These are phyloP conservation scores for Trichophyton benhamiae DNA, from an alignment of 2,329 filamentous ascomycete genomes.

Conservation along the genomic window DNA sequence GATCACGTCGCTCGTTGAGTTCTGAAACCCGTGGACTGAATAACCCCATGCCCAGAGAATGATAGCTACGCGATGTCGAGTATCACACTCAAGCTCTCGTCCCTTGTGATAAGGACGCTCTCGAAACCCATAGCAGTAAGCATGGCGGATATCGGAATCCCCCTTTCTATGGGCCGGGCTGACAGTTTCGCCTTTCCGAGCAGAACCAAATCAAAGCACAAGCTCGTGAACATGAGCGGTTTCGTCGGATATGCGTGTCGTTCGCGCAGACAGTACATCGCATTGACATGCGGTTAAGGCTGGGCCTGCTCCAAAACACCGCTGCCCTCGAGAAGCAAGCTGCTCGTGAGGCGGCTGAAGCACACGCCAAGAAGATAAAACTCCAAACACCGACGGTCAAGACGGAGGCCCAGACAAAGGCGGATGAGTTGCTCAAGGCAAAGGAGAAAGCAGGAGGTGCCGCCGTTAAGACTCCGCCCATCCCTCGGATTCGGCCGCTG, in stretches of 20 bases:
- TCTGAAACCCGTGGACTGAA: background rate
- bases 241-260: conserved; percentile 48
- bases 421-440: conserved; percentile 40
- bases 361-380: conserved; percentile 43
- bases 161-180: background rate
- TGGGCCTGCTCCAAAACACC: conserved; percentile 52
- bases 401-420: conserved; percentile 47
- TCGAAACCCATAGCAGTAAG: conserved; percentile 57
- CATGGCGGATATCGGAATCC: conserved; percentile 7
- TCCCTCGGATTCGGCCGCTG: conserved; percentile 49
- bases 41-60: background rate
- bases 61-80: conserved; percentile 39
- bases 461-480: conserved; percentile 36
- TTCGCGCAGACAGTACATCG: conserved; percentile 54
- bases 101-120: conserved; percentile 51
- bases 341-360: conserved; percentile 41
- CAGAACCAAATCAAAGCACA: conserved; percentile 57
- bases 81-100: conserved; percentile 53
- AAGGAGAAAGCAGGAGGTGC: conserved; percentile 36
- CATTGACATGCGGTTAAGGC: conserved; percentile 55
- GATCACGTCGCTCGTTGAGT: background rate
- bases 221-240: conserved; percentile 56
- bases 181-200: background rate
- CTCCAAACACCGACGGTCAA: conserved; percentile 47
- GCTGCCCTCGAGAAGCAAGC: conserved; percentile 38